Evolutionary conservation across 176 grass and related monocot genomes (phyloP), one percentile per base, ranked within the genome.

Genomic region (Oryza coarctata): DNA sequence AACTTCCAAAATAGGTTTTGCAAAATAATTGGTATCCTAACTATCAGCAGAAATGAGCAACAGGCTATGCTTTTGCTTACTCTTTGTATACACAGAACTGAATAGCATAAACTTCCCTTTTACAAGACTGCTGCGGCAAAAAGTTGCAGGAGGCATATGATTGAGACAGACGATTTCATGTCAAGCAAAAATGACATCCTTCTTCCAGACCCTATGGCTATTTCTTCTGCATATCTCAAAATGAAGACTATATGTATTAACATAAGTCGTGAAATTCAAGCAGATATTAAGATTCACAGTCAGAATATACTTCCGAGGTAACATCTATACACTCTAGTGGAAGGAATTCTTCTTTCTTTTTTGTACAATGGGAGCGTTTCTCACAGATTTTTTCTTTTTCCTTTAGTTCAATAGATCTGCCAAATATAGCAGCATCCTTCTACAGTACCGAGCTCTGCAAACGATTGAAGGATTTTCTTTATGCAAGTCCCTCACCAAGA

Each of bases 301-400:
- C 90, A 98, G 73, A 91, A 98, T 80, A 82, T 98, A 89, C 89
- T 98, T 83, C 95, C 95, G 71, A 94, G 95, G 95, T 94, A 89
- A 29, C 47, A 41, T 75, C 61, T 70, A 66, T 41, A 23, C 33
- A 26, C 30, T 52, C 18, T 72, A 75, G 34, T 74, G 71, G 78
- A 75, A 75, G 9, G 3, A 70, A 38, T 75, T 39, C 17, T 29
- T 10, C 79, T 49, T 17, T 76, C 8, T 70, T 83, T 70, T 83
- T 33, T 75, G 74, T 43, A 63, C 33, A 79, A 12, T 27, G 0
- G 30, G 25, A 55, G 77, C 34, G 32, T 82, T 18, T 9, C 33
- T 91, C 64, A 77, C 73, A 85, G 50, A 9, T 17, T 39, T 69
- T 43, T 2, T 49, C 13, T 70, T 39, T 39, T 38, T 76, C 13